Evolutionary conservation across 257 asterid genomes (phyloP).

Genomic region (Solanum sejunctum): DNA sequence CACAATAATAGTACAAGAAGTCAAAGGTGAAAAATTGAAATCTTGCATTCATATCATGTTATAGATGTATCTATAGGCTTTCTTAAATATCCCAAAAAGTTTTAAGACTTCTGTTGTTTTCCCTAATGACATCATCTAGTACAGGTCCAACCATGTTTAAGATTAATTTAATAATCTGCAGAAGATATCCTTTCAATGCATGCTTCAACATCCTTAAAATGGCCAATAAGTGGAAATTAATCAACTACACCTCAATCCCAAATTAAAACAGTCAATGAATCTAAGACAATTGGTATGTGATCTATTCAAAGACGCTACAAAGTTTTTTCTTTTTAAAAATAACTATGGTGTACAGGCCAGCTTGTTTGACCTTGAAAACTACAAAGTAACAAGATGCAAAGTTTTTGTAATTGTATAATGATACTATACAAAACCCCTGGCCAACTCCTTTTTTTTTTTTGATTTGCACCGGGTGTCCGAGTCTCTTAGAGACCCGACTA

Average conservation of each 20-base stretch:
- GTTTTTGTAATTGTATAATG: background rate
- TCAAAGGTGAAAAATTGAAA: background rate
- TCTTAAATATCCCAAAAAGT: background rate
- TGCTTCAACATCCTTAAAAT: background rate
- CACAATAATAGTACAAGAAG: background rate
- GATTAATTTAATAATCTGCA: background rate
- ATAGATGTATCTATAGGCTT: background rate
- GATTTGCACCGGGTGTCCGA: no score
- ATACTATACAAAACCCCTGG: background rate
- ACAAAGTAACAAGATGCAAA: background rate
- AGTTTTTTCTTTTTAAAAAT: background rate
- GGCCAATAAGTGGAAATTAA: background rate
- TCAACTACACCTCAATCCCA: background rate
- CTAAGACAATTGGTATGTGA: background rate
- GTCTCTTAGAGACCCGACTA: no score
- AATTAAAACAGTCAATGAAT: background rate
- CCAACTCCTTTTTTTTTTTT: background rate
- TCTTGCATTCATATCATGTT: background rate
- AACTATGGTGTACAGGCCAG: background rate
- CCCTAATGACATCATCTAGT: background rate
- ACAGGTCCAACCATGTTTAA: background rate
- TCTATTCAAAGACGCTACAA: background rate
- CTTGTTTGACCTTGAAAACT: background rate
- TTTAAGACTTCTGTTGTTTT: background rate
- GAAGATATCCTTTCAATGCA: background rate